phyloP scores from a whole-genome alignment of 2,329 filamentous ascomycete genomes.

The Graphilbum ipis-grandicollis region DNA sequence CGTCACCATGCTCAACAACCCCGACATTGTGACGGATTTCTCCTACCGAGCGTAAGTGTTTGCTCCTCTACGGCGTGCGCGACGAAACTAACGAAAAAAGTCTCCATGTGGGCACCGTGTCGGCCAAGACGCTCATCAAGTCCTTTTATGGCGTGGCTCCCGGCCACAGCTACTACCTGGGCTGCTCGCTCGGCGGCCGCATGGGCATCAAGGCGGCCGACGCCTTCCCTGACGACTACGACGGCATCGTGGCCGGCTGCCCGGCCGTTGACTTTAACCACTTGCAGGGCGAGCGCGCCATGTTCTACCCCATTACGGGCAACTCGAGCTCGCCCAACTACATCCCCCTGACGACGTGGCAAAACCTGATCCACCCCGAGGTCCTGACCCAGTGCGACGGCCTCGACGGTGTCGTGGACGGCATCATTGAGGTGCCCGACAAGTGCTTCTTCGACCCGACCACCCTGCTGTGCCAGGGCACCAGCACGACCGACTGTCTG shows the following conservation, averaged over 20 bases:
- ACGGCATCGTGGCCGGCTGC: constrained; percentile 35
- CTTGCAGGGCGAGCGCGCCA: constrained; percentile 20
- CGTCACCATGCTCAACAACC: constrained; percentile 16
- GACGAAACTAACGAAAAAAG: constrained; percentile 1
- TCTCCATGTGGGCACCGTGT: constrained; percentile 27
- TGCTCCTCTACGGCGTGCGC: no score
- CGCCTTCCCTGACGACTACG: constrained; percentile 35
- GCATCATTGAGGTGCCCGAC: constrained; percentile 5
- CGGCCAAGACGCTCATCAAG: constrained; percentile 28
- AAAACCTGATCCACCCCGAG: constrained; percentile 3
- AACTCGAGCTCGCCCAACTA: constrained; percentile 9
- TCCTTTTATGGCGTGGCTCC: constrained; percentile 24
- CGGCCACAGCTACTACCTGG: constrained; percentile 33
- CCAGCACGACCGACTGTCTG: constrained; percentile 1
- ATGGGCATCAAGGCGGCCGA: constrained; percentile 38
- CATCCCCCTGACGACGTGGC: constrained; percentile 2
- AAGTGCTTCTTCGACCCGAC: constrained; percentile 3
- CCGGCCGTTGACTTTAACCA: constrained; percentile 21
- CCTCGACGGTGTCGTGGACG: constrained; percentile 4
- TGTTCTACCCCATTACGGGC: constrained; percentile 22
- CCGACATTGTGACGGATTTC: constrained; percentile 20
- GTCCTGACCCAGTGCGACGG: constrained; percentile 6
- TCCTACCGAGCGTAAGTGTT: constrained; percentile 14
- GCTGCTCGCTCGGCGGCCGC: constrained; percentile 41
- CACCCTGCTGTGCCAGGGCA: constrained; percentile 1